A percentile compares a stretch with the other conserved stretches of the same genome.
These are phyloP conservation scores for Populus simonii DNA, from an alignment of 345 rosid genomes.

Conservation along the genomic window DNA sequence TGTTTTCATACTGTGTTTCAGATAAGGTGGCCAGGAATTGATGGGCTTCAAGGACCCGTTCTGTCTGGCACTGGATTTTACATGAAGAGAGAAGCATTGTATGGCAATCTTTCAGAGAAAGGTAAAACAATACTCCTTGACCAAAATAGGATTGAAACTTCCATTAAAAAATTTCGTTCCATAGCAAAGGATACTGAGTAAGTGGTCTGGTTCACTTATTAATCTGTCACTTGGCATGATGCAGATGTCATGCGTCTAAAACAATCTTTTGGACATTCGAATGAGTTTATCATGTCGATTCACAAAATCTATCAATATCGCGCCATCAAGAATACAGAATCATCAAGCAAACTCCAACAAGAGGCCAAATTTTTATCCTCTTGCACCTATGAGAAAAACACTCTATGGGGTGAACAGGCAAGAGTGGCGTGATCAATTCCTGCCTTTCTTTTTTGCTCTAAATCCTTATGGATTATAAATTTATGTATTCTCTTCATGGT, in stretches of 20 bases:
- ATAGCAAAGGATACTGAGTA: too few relatives aligned
- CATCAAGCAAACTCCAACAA: background rate
- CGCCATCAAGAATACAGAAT: background rate
- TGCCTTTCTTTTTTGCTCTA: background rate
- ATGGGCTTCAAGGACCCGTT: constrained; percentile 36
- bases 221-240: background rate
- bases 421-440: background rate
- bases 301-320: background rate
- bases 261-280: constrained; percentile 14
- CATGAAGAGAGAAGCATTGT: constrained; percentile 37
- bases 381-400: constrained; percentile 13
- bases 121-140: background rate
- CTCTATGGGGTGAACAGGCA: constrained; percentile 25
- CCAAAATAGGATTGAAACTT: background rate
- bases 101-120: constrained; percentile 3
- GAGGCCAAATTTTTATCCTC: constrained; percentile 16
- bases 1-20: background rate
- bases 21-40: constrained; percentile 13
- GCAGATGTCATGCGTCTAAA: constrained; percentile 13
- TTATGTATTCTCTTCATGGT: background rate
- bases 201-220: background rate
- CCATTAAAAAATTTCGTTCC: too few relatives aligned
- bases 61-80: constrained; percentile 45
- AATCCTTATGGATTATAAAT: background rate
- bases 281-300: constrained; percentile 11